A percentile compares a stretch with the other conserved stretches of the same genome.
phyloP scores from a whole-genome alignment of 1,284 basidiomycete genomes.

The Fomitopsis palustris region DNA sequence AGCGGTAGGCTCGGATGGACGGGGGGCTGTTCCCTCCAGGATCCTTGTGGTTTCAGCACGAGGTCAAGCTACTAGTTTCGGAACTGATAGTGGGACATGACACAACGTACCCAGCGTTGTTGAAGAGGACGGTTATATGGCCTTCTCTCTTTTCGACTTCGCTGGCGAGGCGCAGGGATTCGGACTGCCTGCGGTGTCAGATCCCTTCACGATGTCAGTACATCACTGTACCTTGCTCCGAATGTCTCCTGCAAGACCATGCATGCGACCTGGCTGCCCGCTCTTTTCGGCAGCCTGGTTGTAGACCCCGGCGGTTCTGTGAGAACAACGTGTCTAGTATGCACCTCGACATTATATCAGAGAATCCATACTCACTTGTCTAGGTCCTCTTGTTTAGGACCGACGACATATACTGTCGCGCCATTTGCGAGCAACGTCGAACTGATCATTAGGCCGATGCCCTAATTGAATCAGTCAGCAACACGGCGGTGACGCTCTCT shows the following conservation, averaged over 20 bases:
- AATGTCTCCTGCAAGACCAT: constrained; percentile 43
- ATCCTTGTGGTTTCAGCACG: constrained; percentile 3
- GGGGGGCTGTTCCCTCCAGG: constrained; percentile 28
- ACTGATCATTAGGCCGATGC: constrained; percentile 47
- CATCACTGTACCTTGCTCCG: constrained; percentile 36
- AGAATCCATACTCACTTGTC: constrained; percentile 28
- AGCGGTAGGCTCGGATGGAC: constrained; percentile 33
- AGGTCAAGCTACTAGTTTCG: neutral
- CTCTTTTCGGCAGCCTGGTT: constrained; percentile 35
- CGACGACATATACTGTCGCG: constrained; percentile 47
- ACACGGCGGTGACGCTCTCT: neutral
- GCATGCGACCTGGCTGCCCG: constrained; percentile 33
- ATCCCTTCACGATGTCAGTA: neutral
- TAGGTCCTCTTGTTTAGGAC: constrained; percentile 40
- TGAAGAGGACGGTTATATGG: constrained; percentile 43
- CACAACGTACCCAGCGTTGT: constrained; percentile 34
- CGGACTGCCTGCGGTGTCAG: constrained; percentile 27
- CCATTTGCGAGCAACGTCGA: constrained; percentile 47
- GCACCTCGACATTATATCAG: neutral
- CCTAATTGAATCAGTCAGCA: constrained; percentile 24
- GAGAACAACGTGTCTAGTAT: neutral
- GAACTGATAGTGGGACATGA: neutral
- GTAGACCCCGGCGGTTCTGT: constrained; percentile 34
- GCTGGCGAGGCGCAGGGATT: constrained; percentile 42
- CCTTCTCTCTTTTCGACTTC: constrained; percentile 37